phyloP scores from a whole-genome alignment of 2,329 filamentous ascomycete species.

The Aspergillus tamarii region DNA sequence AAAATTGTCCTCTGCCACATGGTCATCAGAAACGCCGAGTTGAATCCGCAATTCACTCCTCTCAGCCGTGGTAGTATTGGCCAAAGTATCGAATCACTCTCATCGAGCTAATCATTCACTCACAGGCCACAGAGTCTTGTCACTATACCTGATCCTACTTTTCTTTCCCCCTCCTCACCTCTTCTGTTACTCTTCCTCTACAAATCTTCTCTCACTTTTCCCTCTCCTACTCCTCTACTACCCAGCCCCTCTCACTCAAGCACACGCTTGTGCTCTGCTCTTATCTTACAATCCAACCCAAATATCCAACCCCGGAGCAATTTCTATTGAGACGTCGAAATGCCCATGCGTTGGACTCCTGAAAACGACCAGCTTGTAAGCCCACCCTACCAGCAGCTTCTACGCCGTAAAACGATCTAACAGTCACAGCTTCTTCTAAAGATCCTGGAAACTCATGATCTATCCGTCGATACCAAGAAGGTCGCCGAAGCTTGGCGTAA shows the following conservation, averaged over 20 bases:
- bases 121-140: not conserved
- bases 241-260: not conserved
- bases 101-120: not conserved
- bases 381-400: not conserved
- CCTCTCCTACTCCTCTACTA: not conserved
- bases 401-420: not conserved
- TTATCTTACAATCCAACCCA: not conserved
- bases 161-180: not conserved
- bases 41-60: not conserved
- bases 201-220: constrained; percentile 1
- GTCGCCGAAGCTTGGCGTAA: constrained; percentile 46
- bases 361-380: constrained; percentile 42
- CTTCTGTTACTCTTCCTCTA: not conserved
- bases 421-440: constrained; percentile 41
- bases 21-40: not conserved
- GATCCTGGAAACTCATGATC: constrained; percentile 43
- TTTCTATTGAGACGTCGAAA: constrained; percentile 15
- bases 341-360: constrained; percentile 43
- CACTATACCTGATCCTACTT: not conserved
- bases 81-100: not conserved
- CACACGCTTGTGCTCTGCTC: not conserved
- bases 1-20: not conserved
- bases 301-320: not conserved
- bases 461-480: constrained; percentile 38
- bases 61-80: not conserved